These are phyloP conservation scores for Pichia terricola DNA, from an alignment of 1,139 yeast species.

Conservation along the genomic window DNA sequence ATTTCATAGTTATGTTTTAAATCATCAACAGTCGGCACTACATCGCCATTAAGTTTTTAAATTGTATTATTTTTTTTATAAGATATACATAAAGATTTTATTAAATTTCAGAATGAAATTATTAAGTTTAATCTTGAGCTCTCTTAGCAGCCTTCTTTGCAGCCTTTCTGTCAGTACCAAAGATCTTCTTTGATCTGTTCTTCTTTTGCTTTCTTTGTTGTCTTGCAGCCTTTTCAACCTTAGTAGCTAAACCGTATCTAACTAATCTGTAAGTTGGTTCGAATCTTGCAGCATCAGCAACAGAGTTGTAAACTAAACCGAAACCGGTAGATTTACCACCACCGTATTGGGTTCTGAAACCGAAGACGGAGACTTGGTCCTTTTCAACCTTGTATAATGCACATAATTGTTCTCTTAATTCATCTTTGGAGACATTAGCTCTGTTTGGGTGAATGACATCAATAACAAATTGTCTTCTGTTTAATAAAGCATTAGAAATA, in stretches of 20 bases:
- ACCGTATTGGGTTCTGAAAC: slow-evolving; percentile 99
- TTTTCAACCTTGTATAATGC: slow-evolving; percentile 96
- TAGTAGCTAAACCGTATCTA: slow-evolving; percentile 95
- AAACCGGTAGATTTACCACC: slow-evolving; percentile 99
- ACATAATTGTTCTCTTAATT: slow-evolving; percentile 96
- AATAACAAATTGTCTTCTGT: slow-evolving; percentile 99
- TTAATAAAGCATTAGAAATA: slow-evolving; percentile 98
- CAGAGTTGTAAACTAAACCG: slow-evolving; percentile 98
- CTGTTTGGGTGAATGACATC: slow-evolving; percentile 99
- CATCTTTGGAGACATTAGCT: slow-evolving; percentile 99
- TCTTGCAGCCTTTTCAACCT: slow-evolving; percentile 97
- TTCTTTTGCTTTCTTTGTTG: slow-evolving; percentile 99
- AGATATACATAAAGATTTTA: slow-evolving; percentile 2
- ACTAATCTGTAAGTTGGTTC: slow-evolving; percentile 99
- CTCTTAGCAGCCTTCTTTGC: slow-evolving; percentile 85
- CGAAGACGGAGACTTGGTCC: slow-evolving; percentile 97
- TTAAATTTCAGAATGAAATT: slow-evolving; percentile 3
- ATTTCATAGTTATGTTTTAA: no score
- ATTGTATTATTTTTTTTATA: background rate
- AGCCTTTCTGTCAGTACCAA: slow-evolving; percentile 95
- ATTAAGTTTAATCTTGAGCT: slow-evolving; percentile 26
- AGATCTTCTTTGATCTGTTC: slow-evolving; percentile 99
- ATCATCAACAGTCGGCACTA: no score
- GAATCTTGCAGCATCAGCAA: slow-evolving; percentile 95
- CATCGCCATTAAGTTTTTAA: no score